phyloP scores from a whole-genome alignment of 2,329 filamentous ascomycete genomes.

The Diaporthe vexans region DNA sequence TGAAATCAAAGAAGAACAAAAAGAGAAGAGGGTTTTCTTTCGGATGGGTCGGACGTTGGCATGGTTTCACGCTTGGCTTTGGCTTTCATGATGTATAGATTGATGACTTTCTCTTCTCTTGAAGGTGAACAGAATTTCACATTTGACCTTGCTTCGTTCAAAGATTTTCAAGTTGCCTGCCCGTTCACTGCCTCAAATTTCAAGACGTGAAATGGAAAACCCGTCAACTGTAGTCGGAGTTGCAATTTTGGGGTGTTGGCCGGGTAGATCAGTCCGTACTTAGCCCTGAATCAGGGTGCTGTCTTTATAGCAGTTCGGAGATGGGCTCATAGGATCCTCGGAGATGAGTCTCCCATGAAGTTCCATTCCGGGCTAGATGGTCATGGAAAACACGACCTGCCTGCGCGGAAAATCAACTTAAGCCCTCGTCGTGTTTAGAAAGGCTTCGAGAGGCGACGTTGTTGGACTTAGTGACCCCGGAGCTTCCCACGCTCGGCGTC shows the following conservation, averaged over 20 bases:
- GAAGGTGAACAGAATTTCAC: not conserved
- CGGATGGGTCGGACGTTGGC: not conserved
- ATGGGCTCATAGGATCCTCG: too few species aligned
- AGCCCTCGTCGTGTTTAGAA: too few species aligned
- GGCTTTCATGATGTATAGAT: conserved; percentile 19
- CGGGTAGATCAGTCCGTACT: not conserved
- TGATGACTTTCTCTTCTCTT: conserved; percentile 12
- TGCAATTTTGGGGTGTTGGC: not conserved
- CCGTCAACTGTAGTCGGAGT: not conserved
- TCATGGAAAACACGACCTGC: not conserved
- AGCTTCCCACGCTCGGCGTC: conserved; percentile 6
- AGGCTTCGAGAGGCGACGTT: not conserved
- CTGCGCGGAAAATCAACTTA: not conserved
- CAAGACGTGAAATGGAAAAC: not conserved
- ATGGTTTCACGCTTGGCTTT: not conserved
- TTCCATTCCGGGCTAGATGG: not conserved
- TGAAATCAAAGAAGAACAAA: not conserved
- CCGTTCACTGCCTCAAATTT: too few species aligned
- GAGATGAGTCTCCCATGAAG: not conserved
- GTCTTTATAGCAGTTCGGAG: too few species aligned
- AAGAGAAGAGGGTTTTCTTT: not conserved
- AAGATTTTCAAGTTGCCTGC: not conserved
- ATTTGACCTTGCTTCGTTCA: not conserved
- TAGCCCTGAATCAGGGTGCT: too few species aligned
- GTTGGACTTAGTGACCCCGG: not conserved